Conservation (phyloP, 352 stramenopile genomes). For the Plasmopara halstedii region DNA sequence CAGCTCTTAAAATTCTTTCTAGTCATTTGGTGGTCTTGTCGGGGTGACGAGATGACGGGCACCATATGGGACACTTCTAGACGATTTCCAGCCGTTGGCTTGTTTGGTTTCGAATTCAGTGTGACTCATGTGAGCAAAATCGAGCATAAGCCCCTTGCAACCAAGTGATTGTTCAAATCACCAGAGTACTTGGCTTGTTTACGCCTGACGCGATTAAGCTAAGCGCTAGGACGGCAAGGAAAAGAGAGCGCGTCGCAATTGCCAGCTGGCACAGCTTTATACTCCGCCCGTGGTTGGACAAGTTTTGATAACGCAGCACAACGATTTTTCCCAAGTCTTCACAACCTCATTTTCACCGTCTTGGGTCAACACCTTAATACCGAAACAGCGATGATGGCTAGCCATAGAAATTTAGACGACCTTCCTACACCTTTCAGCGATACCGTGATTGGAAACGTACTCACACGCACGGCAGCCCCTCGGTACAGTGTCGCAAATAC, state of each 20-base stretch:
- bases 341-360: constrained; percentile 13
- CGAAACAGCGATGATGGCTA: constrained; percentile 17
- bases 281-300: no score
- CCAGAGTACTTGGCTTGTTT: constrained; percentile 16
- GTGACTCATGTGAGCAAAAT: constrained; percentile 13
- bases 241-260: constrained; percentile 11
- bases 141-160: constrained; percentile 9
- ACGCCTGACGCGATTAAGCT: constrained; percentile 24
- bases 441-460: constrained; percentile 20
- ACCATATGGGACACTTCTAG: constrained; percentile 11
- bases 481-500: constrained; percentile 2
- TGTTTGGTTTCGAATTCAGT: constrained; percentile 16
- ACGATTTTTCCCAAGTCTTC: background rate
- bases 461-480: constrained; percentile 6
- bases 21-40: background rate
- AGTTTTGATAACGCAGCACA: constrained; percentile 22
- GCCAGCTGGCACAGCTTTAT: constrained; percentile 21
- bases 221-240: background rate
- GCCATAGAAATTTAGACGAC: constrained; percentile 13
- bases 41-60: constrained; percentile 9
- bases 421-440: constrained; percentile 19
- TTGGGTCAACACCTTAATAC: constrained; percentile 5
- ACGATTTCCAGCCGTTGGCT: constrained; percentile 6
- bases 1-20: constrained; percentile 7
- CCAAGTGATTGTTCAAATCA: constrained; percentile 20